These are phyloP conservation scores for Raphanus raphanistrum DNA, from an alignment of 345 rosid species.

Conservation along the genomic window DNA sequence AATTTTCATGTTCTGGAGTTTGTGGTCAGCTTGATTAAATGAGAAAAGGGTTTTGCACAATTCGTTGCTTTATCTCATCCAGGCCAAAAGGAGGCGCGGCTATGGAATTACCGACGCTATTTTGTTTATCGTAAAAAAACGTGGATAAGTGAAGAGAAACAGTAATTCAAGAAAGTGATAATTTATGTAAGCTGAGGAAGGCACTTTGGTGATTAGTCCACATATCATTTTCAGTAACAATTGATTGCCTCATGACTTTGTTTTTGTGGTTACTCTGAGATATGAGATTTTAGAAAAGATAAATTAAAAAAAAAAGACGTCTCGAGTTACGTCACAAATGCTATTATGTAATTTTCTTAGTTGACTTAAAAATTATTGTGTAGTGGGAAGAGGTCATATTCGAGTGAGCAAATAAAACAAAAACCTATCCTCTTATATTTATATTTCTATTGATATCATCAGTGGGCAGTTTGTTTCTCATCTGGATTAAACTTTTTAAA, in stretches of 20 bases:
- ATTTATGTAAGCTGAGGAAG: constrained; percentile 15
- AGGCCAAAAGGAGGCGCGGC: background rate
- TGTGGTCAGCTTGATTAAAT: background rate
- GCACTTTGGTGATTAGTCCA: constrained; percentile 12
- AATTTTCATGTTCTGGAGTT: background rate
- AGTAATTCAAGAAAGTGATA: constrained; percentile 24
- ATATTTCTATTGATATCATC: background rate
- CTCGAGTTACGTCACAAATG: constrained; percentile 5
- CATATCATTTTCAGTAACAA: constrained; percentile 26
- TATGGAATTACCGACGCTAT: constrained; percentile 10
- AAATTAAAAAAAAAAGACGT: background rate
- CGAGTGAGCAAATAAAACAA: background rate
- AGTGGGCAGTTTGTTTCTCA: background rate
- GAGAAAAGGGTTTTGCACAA: background rate
- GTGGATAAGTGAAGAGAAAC: constrained; percentile 15
- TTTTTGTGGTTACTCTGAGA: constrained; percentile 14
- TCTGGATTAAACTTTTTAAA: background rate
- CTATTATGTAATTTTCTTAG: background rate
- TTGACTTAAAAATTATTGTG: background rate
- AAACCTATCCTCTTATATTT: background rate
- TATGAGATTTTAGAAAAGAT: too few relatives aligned
- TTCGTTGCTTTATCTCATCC: background rate
- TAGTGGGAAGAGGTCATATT: background rate
- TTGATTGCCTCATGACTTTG: constrained; percentile 3
- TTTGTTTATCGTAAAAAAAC: background rate